Conservation (phyloP, 2,329 filamentous ascomycete genomes). For the Sporothrix globosa region DNA sequence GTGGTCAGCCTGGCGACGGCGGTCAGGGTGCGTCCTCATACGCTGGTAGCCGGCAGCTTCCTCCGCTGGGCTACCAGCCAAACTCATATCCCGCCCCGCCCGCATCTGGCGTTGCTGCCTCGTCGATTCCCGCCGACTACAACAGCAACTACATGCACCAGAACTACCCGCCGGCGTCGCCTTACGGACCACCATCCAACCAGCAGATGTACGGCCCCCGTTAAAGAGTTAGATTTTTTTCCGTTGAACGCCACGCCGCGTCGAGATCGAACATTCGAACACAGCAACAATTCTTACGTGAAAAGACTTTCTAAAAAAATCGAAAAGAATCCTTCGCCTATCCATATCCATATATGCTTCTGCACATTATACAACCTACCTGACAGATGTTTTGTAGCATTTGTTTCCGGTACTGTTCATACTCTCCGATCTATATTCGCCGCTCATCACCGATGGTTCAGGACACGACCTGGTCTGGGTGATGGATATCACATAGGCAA, state of each 20-base stretch:
- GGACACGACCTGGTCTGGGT: background rate
- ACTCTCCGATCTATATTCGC: background rate
- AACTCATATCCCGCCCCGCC: slow-evolving; percentile 68
- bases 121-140: slow-evolving; percentile 61
- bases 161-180: slow-evolving; percentile 61
- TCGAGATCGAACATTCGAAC: background rate
- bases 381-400: background rate
- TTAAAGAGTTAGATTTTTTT: background rate
- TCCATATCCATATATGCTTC: slow-evolving; percentile 36
- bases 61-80: slow-evolving; percentile 74
- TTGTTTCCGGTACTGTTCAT: background rate
- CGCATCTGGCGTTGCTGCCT: slow-evolving; percentile 56
- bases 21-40: slow-evolving; percentile 61
- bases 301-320: background rate
- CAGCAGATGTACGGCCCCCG: slow-evolving; percentile 64
- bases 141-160: slow-evolving; percentile 58
- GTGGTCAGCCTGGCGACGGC: slow-evolving; percentile 54
- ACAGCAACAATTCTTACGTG: background rate
- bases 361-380: slow-evolving; percentile 40
- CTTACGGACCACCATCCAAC: slow-evolving; percentile 59
- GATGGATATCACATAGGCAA: background rate
- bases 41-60: slow-evolving; percentile 66
- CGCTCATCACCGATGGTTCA: background rate
- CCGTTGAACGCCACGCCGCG: background rate
- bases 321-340: background rate